A percentile compares a stretch with the other conserved stretches of the same genome.
phyloP scores from a whole-genome alignment of 176 grass and related monocot genomes.

The Triticum urartu region DNA sequence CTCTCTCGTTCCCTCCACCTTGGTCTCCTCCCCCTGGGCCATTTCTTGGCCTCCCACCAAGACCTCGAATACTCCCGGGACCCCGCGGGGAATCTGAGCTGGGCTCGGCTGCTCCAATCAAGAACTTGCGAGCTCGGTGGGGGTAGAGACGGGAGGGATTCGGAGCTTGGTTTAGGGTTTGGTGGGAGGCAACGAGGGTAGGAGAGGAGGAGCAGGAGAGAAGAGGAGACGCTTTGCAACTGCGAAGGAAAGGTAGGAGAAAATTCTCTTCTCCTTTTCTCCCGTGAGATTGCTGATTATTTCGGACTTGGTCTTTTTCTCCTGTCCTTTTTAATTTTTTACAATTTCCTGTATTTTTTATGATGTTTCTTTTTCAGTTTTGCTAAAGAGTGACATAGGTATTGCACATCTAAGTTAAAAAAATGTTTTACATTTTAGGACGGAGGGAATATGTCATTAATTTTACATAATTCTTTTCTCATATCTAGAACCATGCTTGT shows the following conservation, averaged over 20 bases:
- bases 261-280: constrained; percentile 14
- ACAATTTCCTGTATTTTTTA: not conserved
- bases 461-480: too few relatives aligned
- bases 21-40: constrained; percentile 42
- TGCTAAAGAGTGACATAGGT: too few relatives aligned
- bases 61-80: not conserved
- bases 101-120: not conserved
- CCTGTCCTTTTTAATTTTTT: not conserved
- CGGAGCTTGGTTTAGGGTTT: constrained; percentile 46
- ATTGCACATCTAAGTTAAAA: too few relatives aligned
- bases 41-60: constrained; percentile 34
- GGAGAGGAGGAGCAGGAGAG: constrained; percentile 26
- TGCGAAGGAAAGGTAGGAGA: constrained; percentile 3
- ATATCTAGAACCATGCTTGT: too few relatives aligned
- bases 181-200: constrained; percentile 21
- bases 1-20: constrained; percentile 16
- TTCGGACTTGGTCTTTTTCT: not conserved
- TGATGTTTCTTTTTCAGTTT: too few relatives aligned
- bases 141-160: constrained; percentile 11
- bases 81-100: not conserved
- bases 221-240: not conserved
- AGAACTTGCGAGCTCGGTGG: not conserved
- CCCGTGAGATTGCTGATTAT: not conserved
- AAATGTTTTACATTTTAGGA: too few relatives aligned
- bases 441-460: too few relatives aligned